Evolutionary conservation across 306 rosid genomes (phyloP).

Genomic region (Neltuma alba): DNA sequence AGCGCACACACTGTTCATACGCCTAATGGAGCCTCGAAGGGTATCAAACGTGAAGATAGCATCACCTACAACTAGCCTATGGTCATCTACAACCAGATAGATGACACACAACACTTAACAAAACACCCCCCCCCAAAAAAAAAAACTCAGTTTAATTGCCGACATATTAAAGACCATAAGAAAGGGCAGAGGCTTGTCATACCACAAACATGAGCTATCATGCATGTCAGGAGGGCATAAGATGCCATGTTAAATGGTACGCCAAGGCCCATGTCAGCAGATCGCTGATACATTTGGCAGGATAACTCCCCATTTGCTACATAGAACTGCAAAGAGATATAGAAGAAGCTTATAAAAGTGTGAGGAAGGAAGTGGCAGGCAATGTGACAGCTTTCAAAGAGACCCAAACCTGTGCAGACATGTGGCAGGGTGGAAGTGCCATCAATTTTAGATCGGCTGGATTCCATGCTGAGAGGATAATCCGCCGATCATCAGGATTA

Average conservation of each 20-base stretch:
- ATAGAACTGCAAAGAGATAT: constrained; percentile 66
- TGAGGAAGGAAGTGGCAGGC: neutral
- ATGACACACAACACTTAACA: neutral
- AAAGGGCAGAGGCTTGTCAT: constrained; percentile 43
- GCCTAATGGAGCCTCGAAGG: no score
- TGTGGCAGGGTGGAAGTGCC: constrained; percentile 99
- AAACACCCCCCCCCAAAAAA: no score
- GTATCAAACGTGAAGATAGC: neutral
- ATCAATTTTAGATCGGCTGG: constrained; percentile 89
- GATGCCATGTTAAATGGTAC: constrained; percentile 98
- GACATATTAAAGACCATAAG: constrained; percentile 2
- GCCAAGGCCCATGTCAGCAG: constrained; percentile 82
- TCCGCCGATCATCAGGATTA: constrained; percentile 86
- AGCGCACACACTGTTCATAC: neutral
- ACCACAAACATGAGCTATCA: constrained; percentile 98
- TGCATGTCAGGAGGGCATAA: constrained; percentile 91
- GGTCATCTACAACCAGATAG: constrained; percentile 5
- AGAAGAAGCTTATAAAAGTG: constrained; percentile 9
- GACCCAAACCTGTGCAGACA: constrained; percentile 80
- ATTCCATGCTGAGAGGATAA: constrained; percentile 94
- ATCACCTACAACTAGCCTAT: constrained; percentile 11
- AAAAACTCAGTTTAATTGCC: neutral
- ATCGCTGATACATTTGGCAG: constrained; percentile 96
- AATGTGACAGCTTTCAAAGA: neutral
- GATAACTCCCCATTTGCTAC: constrained; percentile 91